Conservation (phyloP, 495 filamentous ascomycete species). For the Penicillium paradoxum region DNA sequence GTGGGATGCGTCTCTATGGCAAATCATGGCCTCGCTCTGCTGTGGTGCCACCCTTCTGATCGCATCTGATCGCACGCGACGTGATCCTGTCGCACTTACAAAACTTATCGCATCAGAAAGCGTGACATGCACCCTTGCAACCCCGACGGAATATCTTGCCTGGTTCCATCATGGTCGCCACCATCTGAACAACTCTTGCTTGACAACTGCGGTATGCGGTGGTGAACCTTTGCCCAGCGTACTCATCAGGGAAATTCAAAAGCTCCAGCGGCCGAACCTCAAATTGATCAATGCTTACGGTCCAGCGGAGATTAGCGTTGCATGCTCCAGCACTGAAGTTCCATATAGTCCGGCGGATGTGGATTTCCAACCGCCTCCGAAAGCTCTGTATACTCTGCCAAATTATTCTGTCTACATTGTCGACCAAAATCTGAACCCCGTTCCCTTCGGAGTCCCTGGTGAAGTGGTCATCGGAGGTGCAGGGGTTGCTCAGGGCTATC, state of each 20-base stretch:
- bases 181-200: background rate
- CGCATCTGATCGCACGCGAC: constrained; percentile 16
- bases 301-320: constrained; percentile 27
- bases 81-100: constrained; percentile 29
- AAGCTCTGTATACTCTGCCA: constrained; percentile 29
- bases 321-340: constrained; percentile 18
- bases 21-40: constrained; percentile 28
- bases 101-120: constrained; percentile 27
- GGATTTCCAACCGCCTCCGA: background rate
- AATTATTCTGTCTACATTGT: constrained; percentile 47
- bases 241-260: constrained; percentile 17
- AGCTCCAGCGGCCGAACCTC: constrained; percentile 16
- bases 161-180: constrained; percentile 29
- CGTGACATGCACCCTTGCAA: constrained; percentile 35
- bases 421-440: constrained; percentile 32
- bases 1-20: constrained; percentile 36
- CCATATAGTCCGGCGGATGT: constrained; percentile 4
- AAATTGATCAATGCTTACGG: constrained; percentile 31
- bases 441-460: constrained; percentile 42
- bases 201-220: constrained; percentile 10
- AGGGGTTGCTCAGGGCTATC: constrained; percentile 40
- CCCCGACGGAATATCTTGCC: constrained; percentile 38
- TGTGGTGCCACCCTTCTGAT: constrained; percentile 33
- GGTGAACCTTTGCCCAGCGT: constrained; percentile 18
- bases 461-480: constrained; percentile 44